These are phyloP conservation scores for Croton laevigatus DNA, from an alignment of 441 rosid species.

Conservation along the genomic window DNA sequence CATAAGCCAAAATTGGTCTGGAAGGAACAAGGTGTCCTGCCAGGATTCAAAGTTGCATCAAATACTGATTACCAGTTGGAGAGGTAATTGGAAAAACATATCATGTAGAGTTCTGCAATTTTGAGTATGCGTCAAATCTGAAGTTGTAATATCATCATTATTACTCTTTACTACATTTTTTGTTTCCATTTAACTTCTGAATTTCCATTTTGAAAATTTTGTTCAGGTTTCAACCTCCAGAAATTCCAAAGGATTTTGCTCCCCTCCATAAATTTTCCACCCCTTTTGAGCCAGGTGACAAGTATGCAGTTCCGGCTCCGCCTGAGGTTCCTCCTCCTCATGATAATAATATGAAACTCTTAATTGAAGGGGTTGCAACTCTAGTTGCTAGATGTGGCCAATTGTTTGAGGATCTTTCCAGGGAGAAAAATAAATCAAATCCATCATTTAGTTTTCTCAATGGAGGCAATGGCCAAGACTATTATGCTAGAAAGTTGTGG, in stretches of 20 bases:
- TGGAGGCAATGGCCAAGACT: constrained; percentile 83
- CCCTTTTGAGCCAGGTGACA: constrained; percentile 48
- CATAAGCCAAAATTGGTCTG: constrained; percentile 51
- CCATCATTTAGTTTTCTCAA: constrained; percentile 80
- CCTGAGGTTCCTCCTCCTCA: constrained; percentile 72
- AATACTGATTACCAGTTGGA: constrained; percentile 61
- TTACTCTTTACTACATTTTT: not conserved
- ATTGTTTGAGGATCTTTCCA: constrained; percentile 90
- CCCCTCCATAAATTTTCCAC: constrained; percentile 69
- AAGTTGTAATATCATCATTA: not conserved
- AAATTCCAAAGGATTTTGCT: constrained; percentile 72
- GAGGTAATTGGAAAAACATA: constrained; percentile 48
- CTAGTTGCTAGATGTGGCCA: constrained; percentile 93
- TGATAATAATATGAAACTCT: constrained; percentile 65
- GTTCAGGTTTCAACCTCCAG: constrained; percentile 78
- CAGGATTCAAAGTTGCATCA: constrained; percentile 71
- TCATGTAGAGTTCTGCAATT: not conserved
- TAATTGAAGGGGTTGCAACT: constrained; percentile 88
- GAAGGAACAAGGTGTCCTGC: constrained; percentile 64
- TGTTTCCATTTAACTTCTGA: not conserved
- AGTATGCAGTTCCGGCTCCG: constrained; percentile 53
- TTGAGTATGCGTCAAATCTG: not conserved
- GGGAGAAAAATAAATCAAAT: constrained; percentile 85
- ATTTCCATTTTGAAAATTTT: constrained; percentile 19
- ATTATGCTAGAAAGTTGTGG: constrained; percentile 83